Conservation (phyloP, 345 rosid species). For the Toxicodendron radicans region DNA sequence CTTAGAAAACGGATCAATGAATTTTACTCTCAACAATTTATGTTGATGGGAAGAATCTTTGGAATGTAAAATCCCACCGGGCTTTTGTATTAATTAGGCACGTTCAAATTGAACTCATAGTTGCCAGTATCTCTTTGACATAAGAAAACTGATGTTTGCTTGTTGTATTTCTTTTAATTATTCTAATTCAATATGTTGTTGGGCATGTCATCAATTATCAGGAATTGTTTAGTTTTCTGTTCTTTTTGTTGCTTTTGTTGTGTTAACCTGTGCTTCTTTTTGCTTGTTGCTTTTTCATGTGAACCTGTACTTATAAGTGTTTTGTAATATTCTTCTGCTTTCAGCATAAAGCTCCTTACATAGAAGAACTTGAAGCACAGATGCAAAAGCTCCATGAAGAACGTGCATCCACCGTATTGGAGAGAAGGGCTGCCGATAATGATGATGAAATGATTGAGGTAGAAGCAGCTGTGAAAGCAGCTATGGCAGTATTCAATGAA, state of each 20-base stretch:
- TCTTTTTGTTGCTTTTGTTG: background rate
- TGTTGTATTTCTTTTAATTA: slow-evolving; percentile 6
- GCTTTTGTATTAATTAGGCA: background rate
- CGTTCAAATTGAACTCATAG: background rate
- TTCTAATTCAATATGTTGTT: background rate
- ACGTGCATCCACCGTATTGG: slow-evolving; percentile 65
- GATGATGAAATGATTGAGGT: slow-evolving; percentile 83
- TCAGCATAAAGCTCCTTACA: slow-evolving; percentile 82
- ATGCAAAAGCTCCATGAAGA: slow-evolving; percentile 80
- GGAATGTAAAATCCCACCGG: no score
- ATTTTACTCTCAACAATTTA: no score
- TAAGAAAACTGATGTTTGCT: background rate
- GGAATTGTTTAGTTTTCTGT: background rate
- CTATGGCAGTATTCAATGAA: slow-evolving; percentile 57
- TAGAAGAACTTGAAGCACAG: slow-evolving; percentile 87
- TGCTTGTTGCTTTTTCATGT: background rate
- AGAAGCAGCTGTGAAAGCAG: slow-evolving; percentile 88
- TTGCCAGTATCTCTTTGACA: background rate
- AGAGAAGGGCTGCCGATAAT: slow-evolving; percentile 83
- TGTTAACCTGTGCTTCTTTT: background rate
- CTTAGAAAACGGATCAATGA: background rate
- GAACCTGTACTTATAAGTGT: slow-evolving; percentile 9
- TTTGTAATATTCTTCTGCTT: slow-evolving; percentile 9
- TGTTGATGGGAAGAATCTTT: no score
- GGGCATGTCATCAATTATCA: background rate